These are phyloP conservation scores for Calonectria montana DNA, from an alignment of 2,329 filamentous ascomycete genomes.

Conservation along the genomic window DNA sequence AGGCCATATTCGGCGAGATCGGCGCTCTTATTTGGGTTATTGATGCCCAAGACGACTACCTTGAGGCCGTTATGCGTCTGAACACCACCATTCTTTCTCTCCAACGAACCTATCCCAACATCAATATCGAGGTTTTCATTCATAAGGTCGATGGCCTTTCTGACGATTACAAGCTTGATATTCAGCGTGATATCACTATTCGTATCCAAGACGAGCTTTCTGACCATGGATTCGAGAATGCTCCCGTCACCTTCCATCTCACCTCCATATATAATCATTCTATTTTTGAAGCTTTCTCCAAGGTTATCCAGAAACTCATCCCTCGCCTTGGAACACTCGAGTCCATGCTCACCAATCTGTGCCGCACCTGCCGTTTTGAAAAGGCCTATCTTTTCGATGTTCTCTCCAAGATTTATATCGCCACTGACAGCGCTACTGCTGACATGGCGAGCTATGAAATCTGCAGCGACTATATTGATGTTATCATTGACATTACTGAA, in stretches of 20 bases:
- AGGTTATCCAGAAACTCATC: conserved; percentile 97
- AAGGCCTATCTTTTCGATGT: conserved; percentile 99
- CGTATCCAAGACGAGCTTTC: conserved; percentile 96
- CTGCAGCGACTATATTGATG: conserved; percentile 98
- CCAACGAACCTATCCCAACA: conserved; percentile 88
- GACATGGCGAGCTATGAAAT: conserved; percentile 98
- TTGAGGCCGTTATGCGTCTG: conserved; percentile 87
- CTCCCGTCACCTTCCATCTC: conserved; percentile 92
- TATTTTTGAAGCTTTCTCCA: conserved; percentile 98
- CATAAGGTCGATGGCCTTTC: conserved; percentile 99
- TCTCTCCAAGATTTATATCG: conserved; percentile 98
- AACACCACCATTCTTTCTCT: conserved; percentile 91
- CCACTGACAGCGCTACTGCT: conserved; percentile 91
- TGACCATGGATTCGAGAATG: conserved; percentile 92
- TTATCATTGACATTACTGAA: conserved; percentile 96
- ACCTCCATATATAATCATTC: conserved; percentile 99
- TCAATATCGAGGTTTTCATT: conserved; percentile 98
- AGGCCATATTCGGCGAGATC: conserved; percentile 93
- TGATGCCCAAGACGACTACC: conserved; percentile 97
- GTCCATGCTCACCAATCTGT: conserved; percentile 92
- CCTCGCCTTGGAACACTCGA: conserved; percentile 93
- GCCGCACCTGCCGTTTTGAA: conserved; percentile 93
- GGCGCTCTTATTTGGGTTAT: conserved; percentile 98
- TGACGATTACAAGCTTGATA: conserved; percentile 96
- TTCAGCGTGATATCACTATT: conserved; percentile 96